Percentiles rank a stretch among this genome's conserved stretches.
These are phyloP conservation scores for Colletotrichum magnum DNA, from an alignment of 2,329 filamentous ascomycete species.

Conservation along the genomic window DNA sequence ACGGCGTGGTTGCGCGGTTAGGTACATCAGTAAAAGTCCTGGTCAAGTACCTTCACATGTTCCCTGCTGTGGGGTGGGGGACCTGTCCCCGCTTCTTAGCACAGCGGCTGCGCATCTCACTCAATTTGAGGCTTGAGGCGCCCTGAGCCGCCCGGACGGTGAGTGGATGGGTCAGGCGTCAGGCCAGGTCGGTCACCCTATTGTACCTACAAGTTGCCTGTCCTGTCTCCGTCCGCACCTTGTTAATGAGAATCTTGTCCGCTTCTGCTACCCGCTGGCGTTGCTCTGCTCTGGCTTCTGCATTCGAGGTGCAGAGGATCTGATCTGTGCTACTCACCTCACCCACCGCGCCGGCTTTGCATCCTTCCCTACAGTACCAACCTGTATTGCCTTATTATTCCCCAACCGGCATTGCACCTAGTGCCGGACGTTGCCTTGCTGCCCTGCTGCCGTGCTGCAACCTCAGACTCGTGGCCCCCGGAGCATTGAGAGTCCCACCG, in stretches of 20 bases:
- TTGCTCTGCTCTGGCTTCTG: too few species aligned
- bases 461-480: constrained; percentile 20
- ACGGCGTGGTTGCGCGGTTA: neutral
- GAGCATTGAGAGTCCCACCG: constrained; percentile 39
- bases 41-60: too few species aligned
- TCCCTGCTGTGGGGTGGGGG: too few species aligned
- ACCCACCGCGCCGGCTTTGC: constrained; percentile 6
- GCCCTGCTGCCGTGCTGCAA: constrained; percentile 6
- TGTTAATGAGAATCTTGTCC: too few species aligned
- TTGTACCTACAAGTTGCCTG: too few species aligned
- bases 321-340: constrained; percentile 11
- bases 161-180: neutral
- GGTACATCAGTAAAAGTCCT: neutral
- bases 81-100: too few species aligned
- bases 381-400: neutral
- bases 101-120: constrained; percentile 7
- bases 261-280: too few species aligned
- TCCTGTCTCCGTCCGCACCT: too few species aligned
- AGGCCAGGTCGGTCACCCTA: neutral
- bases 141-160: neutral
- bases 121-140: constrained; percentile 32
- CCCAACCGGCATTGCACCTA: constrained; percentile 21
- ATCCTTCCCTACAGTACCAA: constrained; percentile 16
- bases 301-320: too few species aligned
- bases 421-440: constrained; percentile 23